A percentile compares a stretch with the other conserved stretches of the same genome.
Conservation (phyloP, 2,329 filamentous ascomycete species). For the Aspergillus proliferans region DNA sequence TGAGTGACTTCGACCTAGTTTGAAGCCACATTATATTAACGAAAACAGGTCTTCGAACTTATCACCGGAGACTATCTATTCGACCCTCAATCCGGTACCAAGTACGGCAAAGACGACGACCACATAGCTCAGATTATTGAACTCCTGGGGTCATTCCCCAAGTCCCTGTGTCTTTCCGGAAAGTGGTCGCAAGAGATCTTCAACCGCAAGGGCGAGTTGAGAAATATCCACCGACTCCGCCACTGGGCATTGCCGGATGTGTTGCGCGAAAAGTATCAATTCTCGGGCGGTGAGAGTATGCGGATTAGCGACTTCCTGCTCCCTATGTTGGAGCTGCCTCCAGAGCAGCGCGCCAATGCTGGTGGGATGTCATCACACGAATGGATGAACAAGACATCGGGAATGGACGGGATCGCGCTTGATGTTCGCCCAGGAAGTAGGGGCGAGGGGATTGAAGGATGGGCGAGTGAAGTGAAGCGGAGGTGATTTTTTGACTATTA, state of each 20-base stretch:
- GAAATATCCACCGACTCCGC: slow-evolving; percentile 91
- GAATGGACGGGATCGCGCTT: slow-evolving; percentile 76
- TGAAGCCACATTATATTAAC: neutral
- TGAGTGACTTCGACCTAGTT: slow-evolving; percentile 42
- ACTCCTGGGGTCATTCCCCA: slow-evolving; percentile 86
- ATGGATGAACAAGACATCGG: slow-evolving; percentile 78
- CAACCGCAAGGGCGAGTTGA: slow-evolving; percentile 91
- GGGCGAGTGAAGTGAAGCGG: slow-evolving; percentile 83
- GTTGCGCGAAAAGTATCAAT: slow-evolving; percentile 93
- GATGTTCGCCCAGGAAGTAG: slow-evolving; percentile 71
- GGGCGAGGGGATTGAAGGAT: slow-evolving; percentile 90
- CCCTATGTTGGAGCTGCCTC: slow-evolving; percentile 85
- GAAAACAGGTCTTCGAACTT: slow-evolving; percentile 76
- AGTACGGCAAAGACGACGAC: slow-evolving; percentile 98
- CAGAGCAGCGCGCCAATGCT: slow-evolving; percentile 85
- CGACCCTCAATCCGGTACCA: slow-evolving; percentile 94
- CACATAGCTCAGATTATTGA: slow-evolving; percentile 99
- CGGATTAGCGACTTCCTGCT: slow-evolving; percentile 74
- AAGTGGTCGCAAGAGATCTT: slow-evolving; percentile 99
- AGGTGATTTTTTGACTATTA: slow-evolving; percentile 42
- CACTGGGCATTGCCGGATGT: slow-evolving; percentile 96
- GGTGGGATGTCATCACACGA: slow-evolving; percentile 85
- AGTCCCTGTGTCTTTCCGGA: slow-evolving; percentile 81
- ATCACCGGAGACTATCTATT: slow-evolving; percentile 99
- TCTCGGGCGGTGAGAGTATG: slow-evolving; percentile 72